Percentiles rank a stretch among this genome's conserved stretches.
These are phyloP conservation scores for Ustilago crameri DNA, from an alignment of 1,284 basidiomycete species.

Conservation along the genomic window DNA sequence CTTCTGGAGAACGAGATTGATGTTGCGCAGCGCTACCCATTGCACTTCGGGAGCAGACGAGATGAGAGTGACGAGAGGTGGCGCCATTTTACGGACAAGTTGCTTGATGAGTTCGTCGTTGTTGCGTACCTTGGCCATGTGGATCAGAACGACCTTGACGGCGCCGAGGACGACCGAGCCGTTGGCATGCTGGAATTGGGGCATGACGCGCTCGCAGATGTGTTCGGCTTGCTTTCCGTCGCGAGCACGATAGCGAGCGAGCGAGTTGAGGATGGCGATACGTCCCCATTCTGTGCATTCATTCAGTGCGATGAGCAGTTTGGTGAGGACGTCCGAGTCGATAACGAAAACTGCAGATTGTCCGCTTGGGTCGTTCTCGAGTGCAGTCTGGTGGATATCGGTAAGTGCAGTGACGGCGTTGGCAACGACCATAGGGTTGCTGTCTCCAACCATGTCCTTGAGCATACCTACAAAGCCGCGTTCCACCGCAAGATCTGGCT, in stretches of 20 bases:
- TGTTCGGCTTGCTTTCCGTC: constrained; percentile 93
- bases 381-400: constrained; percentile 80
- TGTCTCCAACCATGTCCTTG: constrained; percentile 87
- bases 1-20: constrained; percentile 94
- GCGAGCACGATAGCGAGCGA: constrained; percentile 82
- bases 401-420: constrained; percentile 92
- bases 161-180: constrained; percentile 93
- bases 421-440: constrained; percentile 98
- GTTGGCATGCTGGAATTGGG: constrained; percentile 97
- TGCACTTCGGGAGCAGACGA: constrained; percentile 79
- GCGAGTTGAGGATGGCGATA: constrained; percentile 87
- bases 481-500: constrained; percentile 92
- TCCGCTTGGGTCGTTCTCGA: constrained; percentile 50
- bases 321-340: constrained; percentile 82
- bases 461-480: constrained; percentile 92
- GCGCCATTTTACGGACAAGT: constrained; percentile 95
- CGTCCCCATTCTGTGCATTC: constrained; percentile 99
- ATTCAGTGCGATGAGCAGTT: constrained; percentile 92
- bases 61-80: constrained; percentile 80
- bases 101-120: constrained; percentile 88
- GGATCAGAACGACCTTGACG: constrained; percentile 93
- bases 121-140: constrained; percentile 70
- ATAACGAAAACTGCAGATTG: constrained; percentile 79
- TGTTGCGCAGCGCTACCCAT: constrained; percentile 96
- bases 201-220: constrained; percentile 97